A percentile compares a stretch with the other conserved stretches of the same genome.
These are phyloP conservation scores for Alternaria sp. DNA, from an alignment of 2,329 filamentous ascomycete species.

Conservation along the genomic window DNA sequence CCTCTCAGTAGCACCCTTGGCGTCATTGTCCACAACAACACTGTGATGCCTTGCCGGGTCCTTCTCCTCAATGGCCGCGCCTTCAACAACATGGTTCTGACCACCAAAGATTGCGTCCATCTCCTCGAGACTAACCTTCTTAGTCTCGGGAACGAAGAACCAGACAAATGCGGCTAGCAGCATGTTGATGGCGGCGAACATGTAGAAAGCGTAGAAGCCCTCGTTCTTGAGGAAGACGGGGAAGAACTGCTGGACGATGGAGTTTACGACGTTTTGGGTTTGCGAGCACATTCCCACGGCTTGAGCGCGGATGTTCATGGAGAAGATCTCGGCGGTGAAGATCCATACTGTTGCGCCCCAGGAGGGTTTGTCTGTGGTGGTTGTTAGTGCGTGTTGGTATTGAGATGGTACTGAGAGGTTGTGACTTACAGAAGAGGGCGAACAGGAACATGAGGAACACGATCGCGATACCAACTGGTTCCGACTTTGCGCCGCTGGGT, in stretches of 20 bases:
- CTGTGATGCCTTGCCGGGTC: slow-evolving; percentile 41
- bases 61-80: slow-evolving; percentile 55
- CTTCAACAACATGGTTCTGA: slow-evolving; percentile 62
- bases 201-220: slow-evolving; percentile 63
- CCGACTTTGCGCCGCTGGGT: slow-evolving; percentile 59
- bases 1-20: slow-evolving; percentile 26
- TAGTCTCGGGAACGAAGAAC: slow-evolving; percentile 53
- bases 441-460: slow-evolving; percentile 72
- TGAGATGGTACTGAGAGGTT: neutral
- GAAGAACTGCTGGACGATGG: slow-evolving; percentile 74
- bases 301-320: slow-evolving; percentile 74
- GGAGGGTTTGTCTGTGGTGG: slow-evolving; percentile 64
- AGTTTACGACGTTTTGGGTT: slow-evolving; percentile 67
- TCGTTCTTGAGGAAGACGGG: slow-evolving; percentile 68
- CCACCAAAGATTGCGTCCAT: slow-evolving; percentile 64
- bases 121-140: slow-evolving; percentile 59
- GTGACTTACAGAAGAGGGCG: slow-evolving; percentile 63
- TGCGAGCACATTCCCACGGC: slow-evolving; percentile 70
- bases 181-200: slow-evolving; percentile 58
- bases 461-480: slow-evolving; percentile 69
- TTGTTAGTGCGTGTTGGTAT: slow-evolving; percentile 26
- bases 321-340: slow-evolving; percentile 73
- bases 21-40: slow-evolving; percentile 24
- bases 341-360: slow-evolving; percentile 76
- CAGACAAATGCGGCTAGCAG: slow-evolving; percentile 51